Conservation (phyloP, 108 stramenopile genomes). For the Aurantiochytrium sp. region DNA sequence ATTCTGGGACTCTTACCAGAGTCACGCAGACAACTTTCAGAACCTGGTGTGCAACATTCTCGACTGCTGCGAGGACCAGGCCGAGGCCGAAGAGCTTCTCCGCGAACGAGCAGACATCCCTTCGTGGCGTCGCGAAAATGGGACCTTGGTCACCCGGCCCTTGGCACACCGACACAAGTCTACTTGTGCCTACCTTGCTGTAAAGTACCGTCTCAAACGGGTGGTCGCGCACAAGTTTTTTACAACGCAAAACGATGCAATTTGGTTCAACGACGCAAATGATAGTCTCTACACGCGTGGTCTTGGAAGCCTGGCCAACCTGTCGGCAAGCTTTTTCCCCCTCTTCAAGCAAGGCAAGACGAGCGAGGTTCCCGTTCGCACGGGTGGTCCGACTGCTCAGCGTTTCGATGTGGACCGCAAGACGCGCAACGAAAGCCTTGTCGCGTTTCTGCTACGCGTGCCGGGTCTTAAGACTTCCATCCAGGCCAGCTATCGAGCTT, state of each 20-base stretch:
- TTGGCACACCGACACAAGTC: not conserved
- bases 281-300: not conserved
- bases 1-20: not conserved
- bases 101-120: constrained; percentile 8
- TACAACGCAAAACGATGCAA: not conserved
- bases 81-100: constrained; percentile 6
- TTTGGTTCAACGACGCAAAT: constrained; percentile 13
- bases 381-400: not conserved
- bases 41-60: not conserved
- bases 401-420: not conserved
- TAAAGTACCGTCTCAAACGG: not conserved
- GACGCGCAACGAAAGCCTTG: not conserved
- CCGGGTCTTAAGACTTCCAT: not conserved
- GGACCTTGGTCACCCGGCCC: not conserved
- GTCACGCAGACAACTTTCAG: not conserved
- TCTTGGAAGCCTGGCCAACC: not conserved
- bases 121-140: not conserved
- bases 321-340: not conserved
- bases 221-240: constrained; percentile 17
- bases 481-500: not conserved
- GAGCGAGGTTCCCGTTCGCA: not conserved
- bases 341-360: not conserved
- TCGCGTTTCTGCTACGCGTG: not conserved
- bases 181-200: not conserved
- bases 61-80: constrained; percentile 13